Evolutionary conservation across 2,329 filamentous ascomycete genomes (phyloP).

Genomic region (Ophiocordyceps polyrhachis-furcata): DNA sequence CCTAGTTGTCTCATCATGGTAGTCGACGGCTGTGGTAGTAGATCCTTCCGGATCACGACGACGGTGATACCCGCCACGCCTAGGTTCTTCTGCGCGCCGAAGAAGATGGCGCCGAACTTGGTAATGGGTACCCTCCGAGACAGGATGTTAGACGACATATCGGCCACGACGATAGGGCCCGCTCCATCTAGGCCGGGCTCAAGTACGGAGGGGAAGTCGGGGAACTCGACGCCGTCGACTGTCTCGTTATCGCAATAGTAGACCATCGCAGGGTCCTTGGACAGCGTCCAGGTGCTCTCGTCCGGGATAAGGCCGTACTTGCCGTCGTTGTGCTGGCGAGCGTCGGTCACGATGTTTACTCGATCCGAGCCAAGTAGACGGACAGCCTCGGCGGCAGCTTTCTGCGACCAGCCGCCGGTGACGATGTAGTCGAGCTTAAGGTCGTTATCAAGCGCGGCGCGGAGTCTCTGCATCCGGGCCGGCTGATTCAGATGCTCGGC

Average conservation of each 20-base stretch:
- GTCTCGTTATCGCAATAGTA: conserved; percentile 95
- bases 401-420: conserved; percentile 75
- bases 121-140: conserved; percentile 57
- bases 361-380: conserved; percentile 59
- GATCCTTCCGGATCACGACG: conserved; percentile 61
- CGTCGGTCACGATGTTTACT: conserved; percentile 64
- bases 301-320: conserved; percentile 77
- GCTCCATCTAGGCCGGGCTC: conserved; percentile 38
- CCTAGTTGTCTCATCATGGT: conserved; percentile 54
- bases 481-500: conserved; percentile 27
- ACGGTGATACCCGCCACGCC: conserved; percentile 75
- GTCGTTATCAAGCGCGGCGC: conserved; percentile 46
- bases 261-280: conserved; percentile 49
- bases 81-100: conserved; percentile 88
- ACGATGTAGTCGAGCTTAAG: conserved; percentile 78
- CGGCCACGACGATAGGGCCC: conserved; percentile 63
- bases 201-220: conserved; percentile 46
- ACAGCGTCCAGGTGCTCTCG: conserved; percentile 59
- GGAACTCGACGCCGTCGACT: conserved; percentile 84
- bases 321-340: conserved; percentile 44
- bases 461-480: conserved; percentile 35
- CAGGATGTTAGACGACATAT: conserved; percentile 92
- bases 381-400: conserved; percentile 68
- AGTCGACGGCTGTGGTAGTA: conserved; percentile 56
- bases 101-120: conserved; percentile 76